Conservation (phyloP, 129 eudicot species). For the Centaurea solstitialis region DNA sequence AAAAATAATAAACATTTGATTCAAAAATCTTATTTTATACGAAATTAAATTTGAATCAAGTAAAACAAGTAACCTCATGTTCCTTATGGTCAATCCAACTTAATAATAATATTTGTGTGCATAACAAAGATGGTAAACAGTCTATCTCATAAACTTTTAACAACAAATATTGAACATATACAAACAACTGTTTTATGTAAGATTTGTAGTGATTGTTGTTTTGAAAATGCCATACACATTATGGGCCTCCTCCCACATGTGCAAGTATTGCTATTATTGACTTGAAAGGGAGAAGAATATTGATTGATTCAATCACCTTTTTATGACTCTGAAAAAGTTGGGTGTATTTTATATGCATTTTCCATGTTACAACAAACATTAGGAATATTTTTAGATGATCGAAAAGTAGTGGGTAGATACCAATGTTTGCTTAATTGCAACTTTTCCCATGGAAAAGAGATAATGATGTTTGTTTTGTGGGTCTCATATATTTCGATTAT, state of each 20-base stretch:
- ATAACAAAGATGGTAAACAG: no score
- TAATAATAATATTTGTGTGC: not conserved
- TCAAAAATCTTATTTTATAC: not conserved
- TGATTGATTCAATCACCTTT: constrained; percentile 38
- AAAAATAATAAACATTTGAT: not conserved
- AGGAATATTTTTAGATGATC: constrained; percentile 22
- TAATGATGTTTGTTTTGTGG: constrained; percentile 25
- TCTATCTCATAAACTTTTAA: not conserved
- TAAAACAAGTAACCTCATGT: not conserved
- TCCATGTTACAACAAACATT: constrained; percentile 32
- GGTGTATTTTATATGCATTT: constrained; percentile 19
- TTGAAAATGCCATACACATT: not conserved
- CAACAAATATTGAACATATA: not conserved
- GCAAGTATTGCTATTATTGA: constrained; percentile 30
- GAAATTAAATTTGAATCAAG: not conserved
- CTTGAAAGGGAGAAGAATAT: constrained; percentile 8
- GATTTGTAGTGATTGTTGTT: not conserved
- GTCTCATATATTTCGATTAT: constrained; percentile 1
- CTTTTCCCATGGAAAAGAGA: constrained; percentile 16
- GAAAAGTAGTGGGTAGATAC: constrained; percentile 22
- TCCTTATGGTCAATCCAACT: not conserved
- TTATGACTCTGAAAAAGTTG: constrained; percentile 33
- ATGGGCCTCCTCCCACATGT: constrained; percentile 29
- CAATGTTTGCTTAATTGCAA: constrained; percentile 23
- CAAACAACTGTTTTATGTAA: not conserved